Evolutionary conservation across 1,284 basidiomycete species (phyloP).

Genomic region (Thelephora terrestris): DNA sequence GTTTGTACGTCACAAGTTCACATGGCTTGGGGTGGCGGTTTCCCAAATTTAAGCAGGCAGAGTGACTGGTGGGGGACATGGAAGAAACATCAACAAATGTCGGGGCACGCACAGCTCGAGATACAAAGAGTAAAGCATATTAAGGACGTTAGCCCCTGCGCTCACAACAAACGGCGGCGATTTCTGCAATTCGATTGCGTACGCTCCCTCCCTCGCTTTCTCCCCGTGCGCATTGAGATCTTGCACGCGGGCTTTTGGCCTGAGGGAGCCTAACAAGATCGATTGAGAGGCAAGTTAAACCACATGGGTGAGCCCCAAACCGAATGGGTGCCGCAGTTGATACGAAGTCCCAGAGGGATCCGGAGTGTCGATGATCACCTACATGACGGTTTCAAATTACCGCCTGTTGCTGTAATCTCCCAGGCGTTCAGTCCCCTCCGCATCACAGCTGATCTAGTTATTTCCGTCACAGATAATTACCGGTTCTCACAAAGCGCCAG

Average conservation of each 20-base stretch:
- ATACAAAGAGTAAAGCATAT: constrained; percentile 74
- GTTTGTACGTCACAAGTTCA: no score
- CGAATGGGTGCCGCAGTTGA: constrained; percentile 77
- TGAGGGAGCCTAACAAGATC: constrained; percentile 79
- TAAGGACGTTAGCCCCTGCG: constrained; percentile 90
- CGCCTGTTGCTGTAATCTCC: constrained; percentile 63
- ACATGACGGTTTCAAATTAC: constrained; percentile 62
- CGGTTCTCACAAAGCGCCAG: constrained; percentile 93
- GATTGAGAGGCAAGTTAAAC: constrained; percentile 85
- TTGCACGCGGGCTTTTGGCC: constrained; percentile 72
- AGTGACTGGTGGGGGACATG: constrained; percentile 78
- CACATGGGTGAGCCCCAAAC: constrained; percentile 88
- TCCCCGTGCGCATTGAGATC: constrained; percentile 83
- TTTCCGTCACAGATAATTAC: constrained; percentile 68
- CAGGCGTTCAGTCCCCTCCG: constrained; percentile 89
- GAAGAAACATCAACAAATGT: constrained; percentile 77
- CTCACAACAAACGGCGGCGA: constrained; percentile 83
- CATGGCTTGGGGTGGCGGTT: no score
- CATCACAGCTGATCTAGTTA: constrained; percentile 80
- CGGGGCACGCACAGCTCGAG: constrained; percentile 60
- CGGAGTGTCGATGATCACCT: background rate
- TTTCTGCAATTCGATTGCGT: constrained; percentile 83
- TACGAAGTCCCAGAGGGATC: constrained; percentile 31
- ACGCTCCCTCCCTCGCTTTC: constrained; percentile 85
- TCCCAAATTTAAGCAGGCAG: no score